These are phyloP conservation scores for Ceratocystis variospora DNA, from an alignment of 2,329 filamentous ascomycete genomes.

Conservation along the genomic window DNA sequence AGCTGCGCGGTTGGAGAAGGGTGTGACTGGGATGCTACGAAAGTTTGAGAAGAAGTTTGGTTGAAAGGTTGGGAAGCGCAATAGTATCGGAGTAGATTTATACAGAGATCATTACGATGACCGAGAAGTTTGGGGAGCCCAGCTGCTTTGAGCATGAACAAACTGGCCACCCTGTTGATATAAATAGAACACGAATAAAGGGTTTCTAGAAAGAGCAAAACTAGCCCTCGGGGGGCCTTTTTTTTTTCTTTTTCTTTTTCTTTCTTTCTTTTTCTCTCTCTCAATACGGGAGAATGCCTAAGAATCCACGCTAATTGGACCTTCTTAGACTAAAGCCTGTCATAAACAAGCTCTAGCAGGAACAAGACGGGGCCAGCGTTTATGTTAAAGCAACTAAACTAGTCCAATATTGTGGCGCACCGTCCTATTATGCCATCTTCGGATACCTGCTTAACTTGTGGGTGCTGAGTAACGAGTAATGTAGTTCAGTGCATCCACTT, in stretches of 20 bases:
- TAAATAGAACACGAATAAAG: not conserved
- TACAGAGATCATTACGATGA: not conserved
- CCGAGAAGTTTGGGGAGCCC: no score
- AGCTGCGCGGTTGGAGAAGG: conserved; percentile 53
- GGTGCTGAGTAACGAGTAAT: not conserved
- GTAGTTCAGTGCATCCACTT: not conserved
- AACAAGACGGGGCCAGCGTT: not conserved
- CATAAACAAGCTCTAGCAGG: no score
- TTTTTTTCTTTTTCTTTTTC: no score
- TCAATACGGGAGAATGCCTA: no score
- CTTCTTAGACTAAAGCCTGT: no score
- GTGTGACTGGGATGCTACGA: conserved; percentile 58
- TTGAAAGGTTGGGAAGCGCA: conserved; percentile 21
- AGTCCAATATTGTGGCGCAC: not conserved
- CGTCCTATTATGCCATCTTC: not conserved
- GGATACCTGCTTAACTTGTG: not conserved
- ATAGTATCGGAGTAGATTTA: not conserved
- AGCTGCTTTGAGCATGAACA: no score
- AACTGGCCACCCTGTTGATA: not conserved
- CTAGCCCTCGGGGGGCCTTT: not conserved
- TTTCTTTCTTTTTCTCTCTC: no score
- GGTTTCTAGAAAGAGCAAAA: not conserved
- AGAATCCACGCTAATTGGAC: no score
- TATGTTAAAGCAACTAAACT: not conserved
- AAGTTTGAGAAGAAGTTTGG: conserved; percentile 66